Evolutionary conservation across 352 stramenopile genomes (phyloP).

Genomic region (Phytophthora pini): DNA sequence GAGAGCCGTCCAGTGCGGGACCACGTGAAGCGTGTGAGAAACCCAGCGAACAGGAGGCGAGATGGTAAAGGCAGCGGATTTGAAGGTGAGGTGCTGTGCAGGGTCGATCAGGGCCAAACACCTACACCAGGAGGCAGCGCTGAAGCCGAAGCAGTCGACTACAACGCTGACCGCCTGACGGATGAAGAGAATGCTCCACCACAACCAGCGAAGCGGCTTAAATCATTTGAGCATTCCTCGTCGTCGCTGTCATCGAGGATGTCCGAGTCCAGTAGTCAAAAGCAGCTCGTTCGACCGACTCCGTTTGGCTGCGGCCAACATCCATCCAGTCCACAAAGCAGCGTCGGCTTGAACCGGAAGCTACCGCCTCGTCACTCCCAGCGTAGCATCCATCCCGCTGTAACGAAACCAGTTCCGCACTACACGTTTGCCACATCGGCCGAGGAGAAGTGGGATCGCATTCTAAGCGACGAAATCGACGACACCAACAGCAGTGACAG

Average conservation of each 20-base stretch:
- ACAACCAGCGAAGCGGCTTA: slow-evolving; percentile 29
- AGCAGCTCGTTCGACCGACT: slow-evolving; percentile 35
- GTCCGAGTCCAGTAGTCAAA: slow-evolving; percentile 26
- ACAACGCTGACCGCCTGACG: slow-evolving; percentile 16
- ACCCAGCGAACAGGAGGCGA: slow-evolving; percentile 57
- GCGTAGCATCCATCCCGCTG: slow-evolving; percentile 10
- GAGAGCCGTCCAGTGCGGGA: slow-evolving; percentile 48
- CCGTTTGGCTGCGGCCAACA: slow-evolving; percentile 34
- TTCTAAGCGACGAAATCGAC: slow-evolving; percentile 52
- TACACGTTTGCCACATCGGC: slow-evolving; percentile 41
- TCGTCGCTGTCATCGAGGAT: slow-evolving; percentile 26
- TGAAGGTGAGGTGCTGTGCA: slow-evolving; percentile 69
- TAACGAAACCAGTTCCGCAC: slow-evolving; percentile 12
- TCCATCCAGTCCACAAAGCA: neutral
- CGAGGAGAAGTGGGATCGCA: slow-evolving; percentile 83
- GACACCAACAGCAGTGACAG: slow-evolving; percentile 11
- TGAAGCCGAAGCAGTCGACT: slow-evolving; percentile 2
- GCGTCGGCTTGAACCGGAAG: slow-evolving; percentile 17
- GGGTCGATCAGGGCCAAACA: slow-evolving; percentile 39
- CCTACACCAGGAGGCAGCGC: slow-evolving; percentile 18
- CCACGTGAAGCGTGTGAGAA: slow-evolving; percentile 56
- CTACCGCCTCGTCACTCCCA: slow-evolving; percentile 29
- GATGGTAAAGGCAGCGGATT: slow-evolving; percentile 71
- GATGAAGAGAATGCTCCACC: slow-evolving; percentile 30
- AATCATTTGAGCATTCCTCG: slow-evolving; percentile 18